Percentiles rank a stretch among this genome's conserved stretches.
Evolutionary conservation across 192 early-diverging fungal species (phyloP).

Genomic region (Paraglomus brasilianum): DNA sequence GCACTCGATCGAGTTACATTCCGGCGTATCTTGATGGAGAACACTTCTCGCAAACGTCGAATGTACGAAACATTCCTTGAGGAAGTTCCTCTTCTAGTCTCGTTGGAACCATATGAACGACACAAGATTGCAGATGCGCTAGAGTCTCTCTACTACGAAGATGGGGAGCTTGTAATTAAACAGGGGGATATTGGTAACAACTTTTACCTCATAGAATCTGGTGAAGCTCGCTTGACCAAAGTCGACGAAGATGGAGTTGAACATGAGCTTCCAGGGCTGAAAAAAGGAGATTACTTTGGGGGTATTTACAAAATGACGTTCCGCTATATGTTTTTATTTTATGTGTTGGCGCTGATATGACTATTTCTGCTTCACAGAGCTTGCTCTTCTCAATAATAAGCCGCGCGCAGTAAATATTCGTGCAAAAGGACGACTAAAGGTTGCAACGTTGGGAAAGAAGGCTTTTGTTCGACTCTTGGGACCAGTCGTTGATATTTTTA

Average conservation of each 20-base stretch:
- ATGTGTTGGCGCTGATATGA: not conserved
- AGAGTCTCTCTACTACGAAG: slow-evolving; percentile 86
- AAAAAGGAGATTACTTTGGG: slow-evolving; percentile 95
- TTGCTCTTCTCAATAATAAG: slow-evolving; percentile 92
- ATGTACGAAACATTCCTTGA: slow-evolving; percentile 97
- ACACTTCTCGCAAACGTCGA: slow-evolving; percentile 89
- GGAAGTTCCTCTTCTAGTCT: slow-evolving; percentile 83
- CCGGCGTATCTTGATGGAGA: slow-evolving; percentile 96
- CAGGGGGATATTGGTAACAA: slow-evolving; percentile 94
- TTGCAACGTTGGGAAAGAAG: slow-evolving; percentile 92
- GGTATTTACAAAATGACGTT: slow-evolving; percentile 48
- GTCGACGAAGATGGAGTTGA: slow-evolving; percentile 77
- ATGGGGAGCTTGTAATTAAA: slow-evolving; percentile 78
- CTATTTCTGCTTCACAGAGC: slow-evolving; percentile 59
- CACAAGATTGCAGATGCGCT: slow-evolving; percentile 99
- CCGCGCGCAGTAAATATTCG: slow-evolving; percentile 88
- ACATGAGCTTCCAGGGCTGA: slow-evolving; percentile 66
- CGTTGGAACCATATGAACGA: slow-evolving; percentile 93
- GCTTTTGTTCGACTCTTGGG: slow-evolving; percentile 94
- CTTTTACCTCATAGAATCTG: slow-evolving; percentile 96
- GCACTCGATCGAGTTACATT: slow-evolving; percentile 97
- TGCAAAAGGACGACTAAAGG: slow-evolving; percentile 88
- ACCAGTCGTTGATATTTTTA: slow-evolving; percentile 92
- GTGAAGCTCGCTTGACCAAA: slow-evolving; percentile 81
- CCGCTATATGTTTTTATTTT: slow-evolving; percentile 13